A percentile compares a stretch with the other conserved stretches of the same genome.
These are phyloP conservation scores for Tuber brumale DNA, from an alignment of 495 filamentous ascomycete genomes.

Conservation along the genomic window DNA sequence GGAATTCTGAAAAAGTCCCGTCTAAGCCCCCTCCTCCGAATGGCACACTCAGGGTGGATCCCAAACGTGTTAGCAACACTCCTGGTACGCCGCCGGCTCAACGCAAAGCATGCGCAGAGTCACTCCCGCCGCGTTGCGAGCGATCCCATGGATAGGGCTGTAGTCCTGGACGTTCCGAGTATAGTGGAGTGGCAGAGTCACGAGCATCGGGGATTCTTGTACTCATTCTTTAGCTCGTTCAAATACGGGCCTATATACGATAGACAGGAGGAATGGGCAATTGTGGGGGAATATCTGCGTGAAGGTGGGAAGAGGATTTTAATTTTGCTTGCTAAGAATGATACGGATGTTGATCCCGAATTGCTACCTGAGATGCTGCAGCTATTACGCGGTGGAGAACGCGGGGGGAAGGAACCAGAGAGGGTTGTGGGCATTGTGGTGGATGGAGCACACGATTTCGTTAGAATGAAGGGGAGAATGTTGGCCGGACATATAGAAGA, in stretches of 20 bases:
- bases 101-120: conserved; percentile 7
- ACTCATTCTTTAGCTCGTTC: conserved; percentile 53
- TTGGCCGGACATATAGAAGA: conserved; percentile 21
- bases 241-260: conserved; percentile 52
- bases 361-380: conserved; percentile 35
- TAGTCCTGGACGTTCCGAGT: conserved; percentile 42
- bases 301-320: conserved; percentile 45
- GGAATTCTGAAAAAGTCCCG: conserved; percentile 46
- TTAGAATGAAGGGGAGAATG: conserved; percentile 25
- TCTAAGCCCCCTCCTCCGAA: conserved; percentile 16
- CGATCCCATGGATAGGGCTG: conserved; percentile 19
- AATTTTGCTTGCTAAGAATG: conserved; percentile 48
- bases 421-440: conserved; percentile 22
- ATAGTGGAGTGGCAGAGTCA: conserved; percentile 54
- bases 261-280: conserved; percentile 50
- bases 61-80: conserved; percentile 25
- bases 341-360: conserved; percentile 47
- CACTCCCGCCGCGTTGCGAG: conserved; percentile 3
- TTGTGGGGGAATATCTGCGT: conserved; percentile 43
- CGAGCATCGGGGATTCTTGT: conserved; percentile 52
- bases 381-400: conserved; percentile 28
- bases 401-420: conserved; percentile 8
- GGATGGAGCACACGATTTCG: conserved; percentile 31
- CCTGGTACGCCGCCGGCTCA: conserved; percentile 18
- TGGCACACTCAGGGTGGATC: conserved; percentile 32